These are phyloP conservation scores for Penicillium alfredii DNA, from an alignment of 495 filamentous ascomycete genomes.

Conservation along the genomic window DNA sequence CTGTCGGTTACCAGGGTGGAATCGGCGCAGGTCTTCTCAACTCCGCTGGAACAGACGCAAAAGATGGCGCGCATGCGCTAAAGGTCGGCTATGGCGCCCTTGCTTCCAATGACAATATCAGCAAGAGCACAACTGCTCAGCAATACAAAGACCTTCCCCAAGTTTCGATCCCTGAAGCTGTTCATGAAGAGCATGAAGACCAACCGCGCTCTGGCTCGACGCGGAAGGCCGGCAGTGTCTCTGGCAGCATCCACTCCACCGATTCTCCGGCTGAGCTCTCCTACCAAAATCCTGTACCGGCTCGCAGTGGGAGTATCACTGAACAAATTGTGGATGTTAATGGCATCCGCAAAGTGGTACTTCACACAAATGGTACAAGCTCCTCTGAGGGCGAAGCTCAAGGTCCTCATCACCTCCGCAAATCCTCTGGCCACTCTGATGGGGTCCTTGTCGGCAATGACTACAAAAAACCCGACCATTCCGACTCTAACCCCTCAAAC, in stretches of 20 bases:
- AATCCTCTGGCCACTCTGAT: no score
- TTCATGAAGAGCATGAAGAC: conserved; percentile 35
- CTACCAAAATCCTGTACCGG: conserved; percentile 46
- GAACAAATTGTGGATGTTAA: conserved; percentile 79
- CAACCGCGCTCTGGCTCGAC: conserved; percentile 10
- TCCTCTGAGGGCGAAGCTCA: conserved; percentile 33
- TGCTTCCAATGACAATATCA: conserved; percentile 7
- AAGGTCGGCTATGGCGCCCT: conserved; percentile 61
- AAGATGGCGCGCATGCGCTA: conserved; percentile 64
- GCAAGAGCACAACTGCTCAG: conserved; percentile 20
- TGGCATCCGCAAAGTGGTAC: conserved; percentile 77
- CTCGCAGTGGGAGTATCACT: conserved; percentile 81
- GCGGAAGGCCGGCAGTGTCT: conserved; percentile 18
- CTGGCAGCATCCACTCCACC: conserved; percentile 38
- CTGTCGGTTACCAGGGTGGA: conserved; percentile 36
- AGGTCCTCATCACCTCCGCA: conserved; percentile 4
- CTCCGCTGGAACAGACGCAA: conserved; percentile 49
- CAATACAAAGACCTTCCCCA: conserved; percentile 25
- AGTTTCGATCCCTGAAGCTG: conserved; percentile 33
- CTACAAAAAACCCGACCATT: conserved; percentile 2
- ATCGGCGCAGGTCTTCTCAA: conserved; percentile 48
- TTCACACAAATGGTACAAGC: conserved; percentile 62
- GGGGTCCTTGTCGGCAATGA: background rate
- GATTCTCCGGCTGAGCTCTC: conserved; percentile 24
- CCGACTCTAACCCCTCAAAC: conserved; percentile 3